Conservation (phyloP, 1,139 yeast species). For the Yamadazyma blattariae region DNA sequence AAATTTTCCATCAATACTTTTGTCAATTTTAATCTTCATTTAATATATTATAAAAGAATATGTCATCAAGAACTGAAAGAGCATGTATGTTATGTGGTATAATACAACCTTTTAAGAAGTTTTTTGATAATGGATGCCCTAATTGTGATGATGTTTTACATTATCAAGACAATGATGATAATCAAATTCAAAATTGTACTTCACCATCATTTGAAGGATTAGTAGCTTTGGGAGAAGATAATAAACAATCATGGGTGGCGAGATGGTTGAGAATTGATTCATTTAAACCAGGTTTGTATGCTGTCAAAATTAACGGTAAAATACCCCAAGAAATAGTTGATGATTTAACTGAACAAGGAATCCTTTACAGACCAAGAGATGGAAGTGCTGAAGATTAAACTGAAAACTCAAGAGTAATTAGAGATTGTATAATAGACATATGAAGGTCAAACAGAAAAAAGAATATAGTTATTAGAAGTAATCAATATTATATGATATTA, state of each 20-base stretch:
- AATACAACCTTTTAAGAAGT: slow-evolving; percentile 72
- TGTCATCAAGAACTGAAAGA: slow-evolving; percentile 74
- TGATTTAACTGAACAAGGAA: slow-evolving; percentile 68
- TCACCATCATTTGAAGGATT: slow-evolving; percentile 96
- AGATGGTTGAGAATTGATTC: slow-evolving; percentile 93
- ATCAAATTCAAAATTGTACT: slow-evolving; percentile 85
- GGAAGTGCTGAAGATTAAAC: slow-evolving; percentile 88
- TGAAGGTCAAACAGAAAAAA: neutral
- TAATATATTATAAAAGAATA: too few relatives aligned
- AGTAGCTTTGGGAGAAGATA: slow-evolving; percentile 85
- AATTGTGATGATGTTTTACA: slow-evolving; percentile 88
- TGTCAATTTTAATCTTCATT: too few relatives aligned
- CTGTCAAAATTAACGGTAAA: slow-evolving; percentile 90
- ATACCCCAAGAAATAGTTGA: slow-evolving; percentile 82
- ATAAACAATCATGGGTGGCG: slow-evolving; percentile 90
- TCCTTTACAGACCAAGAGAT: slow-evolving; percentile 91
- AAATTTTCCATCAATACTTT: too few relatives aligned
- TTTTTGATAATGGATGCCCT: slow-evolving; percentile 90
- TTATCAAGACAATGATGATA: slow-evolving; percentile 78
- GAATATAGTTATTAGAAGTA: neutral
- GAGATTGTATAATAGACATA: too few relatives aligned
- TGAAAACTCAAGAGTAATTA: too few relatives aligned
- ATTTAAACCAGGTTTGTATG: slow-evolving; percentile 86
- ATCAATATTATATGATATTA: slow-evolving; percentile 4
- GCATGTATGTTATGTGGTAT: slow-evolving; percentile 98